These are phyloP conservation scores for Lizonia empirigonia DNA, from an alignment of 2,329 filamentous ascomycete species.

Conservation along the genomic window DNA sequence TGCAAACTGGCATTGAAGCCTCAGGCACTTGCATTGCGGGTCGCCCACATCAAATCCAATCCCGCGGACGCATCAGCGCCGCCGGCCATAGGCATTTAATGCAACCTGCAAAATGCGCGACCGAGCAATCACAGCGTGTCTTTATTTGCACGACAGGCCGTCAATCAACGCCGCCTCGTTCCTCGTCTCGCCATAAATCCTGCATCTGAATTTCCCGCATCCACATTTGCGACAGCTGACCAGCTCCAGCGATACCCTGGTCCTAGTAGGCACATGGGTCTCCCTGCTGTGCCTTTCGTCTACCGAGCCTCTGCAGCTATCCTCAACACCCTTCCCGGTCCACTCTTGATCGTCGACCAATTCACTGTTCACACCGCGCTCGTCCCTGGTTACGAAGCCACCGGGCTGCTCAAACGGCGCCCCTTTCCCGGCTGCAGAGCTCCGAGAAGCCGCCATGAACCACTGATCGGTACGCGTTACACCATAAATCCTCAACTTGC, in stretches of 20 bases:
- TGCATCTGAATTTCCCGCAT: slow-evolving; percentile 25
- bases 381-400: slow-evolving; percentile 23
- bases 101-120: slow-evolving; percentile 22
- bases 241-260: slow-evolving; percentile 25
- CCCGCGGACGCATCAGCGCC: slow-evolving; percentile 20
- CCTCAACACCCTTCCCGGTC: slow-evolving; percentile 10
- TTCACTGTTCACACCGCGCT: slow-evolving; percentile 8
- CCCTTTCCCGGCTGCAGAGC: slow-evolving; percentile 21
- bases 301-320: slow-evolving; percentile 18
- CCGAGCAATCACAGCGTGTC: slow-evolving; percentile 30
- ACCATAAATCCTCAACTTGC: slow-evolving; percentile 30
- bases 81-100: slow-evolving; percentile 24
- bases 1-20: slow-evolving; percentile 3
- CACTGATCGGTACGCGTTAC: slow-evolving; percentile 33
- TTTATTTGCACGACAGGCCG: slow-evolving; percentile 38
- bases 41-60: slow-evolving; percentile 23
- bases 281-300: slow-evolving; percentile 8
- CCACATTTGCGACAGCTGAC: slow-evolving; percentile 31
- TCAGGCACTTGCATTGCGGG: slow-evolving; percentile 15
- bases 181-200: slow-evolving; percentile 30
- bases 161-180: slow-evolving; percentile 30
- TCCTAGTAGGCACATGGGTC: slow-evolving; percentile 20
- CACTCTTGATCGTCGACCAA: slow-evolving; percentile 9
- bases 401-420: slow-evolving; percentile 25
- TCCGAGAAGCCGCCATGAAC: slow-evolving; percentile 30